Evolutionary conservation across 768 basidiomycete genomes (phyloP), one percentile per base, ranked within the genome.

Genomic region (Rhodotorula babjevae): DNA sequence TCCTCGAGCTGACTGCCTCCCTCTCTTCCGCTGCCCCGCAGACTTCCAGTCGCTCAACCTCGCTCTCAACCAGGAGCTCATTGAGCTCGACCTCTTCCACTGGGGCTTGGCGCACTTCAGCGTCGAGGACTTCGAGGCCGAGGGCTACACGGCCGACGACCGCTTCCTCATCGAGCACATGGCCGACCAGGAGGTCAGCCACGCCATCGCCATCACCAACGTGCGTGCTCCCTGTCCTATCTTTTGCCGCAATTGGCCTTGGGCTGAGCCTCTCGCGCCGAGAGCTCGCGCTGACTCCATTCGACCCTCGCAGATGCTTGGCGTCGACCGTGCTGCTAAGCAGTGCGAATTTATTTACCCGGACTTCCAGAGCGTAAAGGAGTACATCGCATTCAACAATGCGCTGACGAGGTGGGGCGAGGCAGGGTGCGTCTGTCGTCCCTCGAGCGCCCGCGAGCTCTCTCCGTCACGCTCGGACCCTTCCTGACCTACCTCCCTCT

Each of bases 51-150:
- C 85, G 19, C 76, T 87, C 67, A 80, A 85, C 72, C 81, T 88
- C 53, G 87, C 82, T 0, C 79, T 88, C n/a, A 85, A 87, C 77
- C 87, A 87, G 81, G 87, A 88, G 79, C 85, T 83, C 78, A 86
- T 89, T 71, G 87, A 88, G 77, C 78, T 82, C n/a, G 47, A 64
- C 36, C 40, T 44, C n/a, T 87, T 88, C 83, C 82, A 87, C 76
- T 81, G 85, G 68, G 87, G 85, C 36, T 83, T 87, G 16, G 83
- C 83, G 23, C 64, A 76, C 14, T 89, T 90, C 82, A 84, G 84
- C 7, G 81, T 70, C 0, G 81, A 84, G 40, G 87, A 88, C 31
- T 89, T 88, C 78, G 84, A 84, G 36, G 85, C 79, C 10, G 85
- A 83, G 2, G 87, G 87, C 0, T 76, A 89, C 57, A 82, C 79